Base-by-base conservation (phyloP, 2,329 filamentous ascomycete genomes). In the Pestalotiopsis sp. region DNA sequence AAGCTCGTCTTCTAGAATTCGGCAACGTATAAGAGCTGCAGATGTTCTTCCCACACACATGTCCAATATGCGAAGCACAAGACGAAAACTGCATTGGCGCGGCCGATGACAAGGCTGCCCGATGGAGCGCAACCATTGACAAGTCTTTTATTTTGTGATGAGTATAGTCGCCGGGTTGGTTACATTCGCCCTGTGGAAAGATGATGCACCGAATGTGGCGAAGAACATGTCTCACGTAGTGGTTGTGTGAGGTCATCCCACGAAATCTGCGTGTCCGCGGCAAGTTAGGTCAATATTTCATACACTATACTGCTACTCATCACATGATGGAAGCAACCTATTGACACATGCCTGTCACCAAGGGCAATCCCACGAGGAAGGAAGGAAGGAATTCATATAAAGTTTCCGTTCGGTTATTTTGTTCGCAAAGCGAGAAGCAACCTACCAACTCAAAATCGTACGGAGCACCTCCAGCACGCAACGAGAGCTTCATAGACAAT, bases 121-220 rank as follows among this genome's bases (percentile, higher is more conserved):
- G 12, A 62, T 62, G 6, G 25, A 41, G 36, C 36, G 59, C 31
- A 20, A 40, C n/a, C 25, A 62, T 38, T n/a, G 17, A 40, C 38
- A 9, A 36, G 17, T 38, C 12, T 27, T 27, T 20, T 20, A 2
- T 62, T 14, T 4, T 40, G 27, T 62, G 36, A n/a, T 27, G 25
- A 52, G 45, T 36, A 36, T 36, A 36, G 31, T 36, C 31, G 45
- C 23, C 23, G n/a, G 11, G 12, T 0, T 23, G 59, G 59, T 62
- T 62, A 36, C 31, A 62, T 40, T 62, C 59, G 59, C 59, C 59
- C 36, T n/a, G 27, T 62, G 59, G 59, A 36, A 62, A 20, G 59
- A 62, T 36, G 59, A 62, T 62, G 59, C 59, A 40, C 59, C 59
- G 59, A 62, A 41, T 62, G 59, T 62, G 59, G 59, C 59, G 36